Conservation (phyloP, 73 alveolate genomes). For the Blepharisma stoltei region DNA sequence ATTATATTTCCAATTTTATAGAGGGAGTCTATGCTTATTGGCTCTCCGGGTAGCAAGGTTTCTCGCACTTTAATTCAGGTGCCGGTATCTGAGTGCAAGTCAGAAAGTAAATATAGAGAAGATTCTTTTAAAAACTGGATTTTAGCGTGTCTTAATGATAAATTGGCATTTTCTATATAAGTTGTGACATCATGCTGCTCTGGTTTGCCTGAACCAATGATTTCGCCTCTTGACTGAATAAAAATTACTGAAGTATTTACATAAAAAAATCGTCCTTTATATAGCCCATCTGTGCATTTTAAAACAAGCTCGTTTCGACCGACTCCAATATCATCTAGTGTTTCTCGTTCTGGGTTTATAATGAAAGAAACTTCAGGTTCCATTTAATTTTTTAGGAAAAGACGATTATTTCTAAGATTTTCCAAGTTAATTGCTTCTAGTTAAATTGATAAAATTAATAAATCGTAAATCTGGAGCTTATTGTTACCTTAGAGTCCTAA, state of each 20-base stretch:
- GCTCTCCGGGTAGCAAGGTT: neutral
- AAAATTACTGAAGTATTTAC: neutral
- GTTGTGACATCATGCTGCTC: neutral
- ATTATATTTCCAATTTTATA: neutral
- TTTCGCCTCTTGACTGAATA: slow-evolving; percentile 1
- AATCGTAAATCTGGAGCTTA: too few species aligned
- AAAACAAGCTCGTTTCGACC: slow-evolving; percentile 1
- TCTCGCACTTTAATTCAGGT: slow-evolving; percentile 2
- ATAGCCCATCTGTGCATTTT: slow-evolving; percentile 7
- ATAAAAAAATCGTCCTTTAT: slow-evolving; percentile 30
- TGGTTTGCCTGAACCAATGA: slow-evolving; percentile 17
- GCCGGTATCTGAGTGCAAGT: neutral
- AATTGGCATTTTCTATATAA: slow-evolving; percentile 24
- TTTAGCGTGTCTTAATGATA: neutral
- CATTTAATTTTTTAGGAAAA: neutral
- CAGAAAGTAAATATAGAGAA: neutral
- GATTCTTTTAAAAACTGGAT: neutral
- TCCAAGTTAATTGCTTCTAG: too few species aligned
- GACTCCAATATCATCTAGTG: slow-evolving; percentile 24
- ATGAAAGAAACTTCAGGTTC: neutral
- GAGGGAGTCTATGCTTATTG: neutral
- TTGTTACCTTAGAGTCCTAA: too few species aligned
- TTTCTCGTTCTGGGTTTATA: slow-evolving; percentile 6
- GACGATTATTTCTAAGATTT: too few species aligned
- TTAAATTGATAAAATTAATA: too few species aligned